These are phyloP conservation scores for Rubia tinctorum DNA, from an alignment of 305 asterid genomes.

Conservation along the genomic window DNA sequence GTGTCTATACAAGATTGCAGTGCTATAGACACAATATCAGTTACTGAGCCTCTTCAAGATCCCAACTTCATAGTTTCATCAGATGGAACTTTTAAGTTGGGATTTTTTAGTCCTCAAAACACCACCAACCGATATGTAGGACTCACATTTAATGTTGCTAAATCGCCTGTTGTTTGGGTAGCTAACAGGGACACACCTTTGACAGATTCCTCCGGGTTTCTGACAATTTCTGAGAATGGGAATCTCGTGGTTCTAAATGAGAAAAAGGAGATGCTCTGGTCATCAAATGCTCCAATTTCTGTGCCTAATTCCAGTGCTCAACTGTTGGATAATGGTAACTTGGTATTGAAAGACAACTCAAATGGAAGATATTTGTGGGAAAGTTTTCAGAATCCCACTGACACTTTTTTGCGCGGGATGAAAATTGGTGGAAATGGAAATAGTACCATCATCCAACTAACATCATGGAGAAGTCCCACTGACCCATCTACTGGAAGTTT, in stretches of 20 bases:
- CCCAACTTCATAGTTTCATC: background rate
- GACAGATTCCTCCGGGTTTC: too few species aligned
- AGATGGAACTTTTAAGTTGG: background rate
- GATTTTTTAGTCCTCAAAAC: conserved; percentile 24
- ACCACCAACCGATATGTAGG: conserved; percentile 30
- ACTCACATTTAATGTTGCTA: conserved; percentile 31
- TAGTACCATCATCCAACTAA: background rate
- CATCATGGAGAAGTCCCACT: background rate
- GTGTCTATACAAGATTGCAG: background rate
- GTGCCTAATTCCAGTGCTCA: too few species aligned
- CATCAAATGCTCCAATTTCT: too few species aligned
- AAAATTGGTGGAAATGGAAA: background rate
- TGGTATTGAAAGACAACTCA: too few species aligned
- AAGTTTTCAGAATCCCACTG: background rate
- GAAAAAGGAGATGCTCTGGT: too few species aligned
- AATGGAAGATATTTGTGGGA: too few species aligned
- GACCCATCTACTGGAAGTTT: background rate
- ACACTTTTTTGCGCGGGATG: background rate
- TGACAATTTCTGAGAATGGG: too few species aligned
- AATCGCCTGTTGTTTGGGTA: conserved; percentile 18
- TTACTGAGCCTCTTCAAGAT: background rate
- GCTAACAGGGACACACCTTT: background rate
- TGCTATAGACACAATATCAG: conserved; percentile 1
- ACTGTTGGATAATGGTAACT: too few species aligned
- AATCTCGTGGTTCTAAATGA: too few species aligned